A percentile compares a stretch with the other conserved stretches of the same genome.
Evolutionary conservation across 345 rosid species (phyloP).

Genomic region (Physaria fendleri): DNA sequence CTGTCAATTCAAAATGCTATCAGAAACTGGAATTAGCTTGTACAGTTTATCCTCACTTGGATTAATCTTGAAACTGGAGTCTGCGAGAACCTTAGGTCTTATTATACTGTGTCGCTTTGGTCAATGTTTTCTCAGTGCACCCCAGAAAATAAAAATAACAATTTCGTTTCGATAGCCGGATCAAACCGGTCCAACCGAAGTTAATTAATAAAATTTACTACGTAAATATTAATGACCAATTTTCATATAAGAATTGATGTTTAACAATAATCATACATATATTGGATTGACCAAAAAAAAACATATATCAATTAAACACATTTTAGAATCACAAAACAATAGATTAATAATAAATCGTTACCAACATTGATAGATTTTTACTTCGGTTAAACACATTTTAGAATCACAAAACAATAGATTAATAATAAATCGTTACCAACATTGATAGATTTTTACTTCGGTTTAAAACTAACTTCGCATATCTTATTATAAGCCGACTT

Average conservation of each 20-base stretch:
- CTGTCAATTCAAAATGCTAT: conserved; percentile 13
- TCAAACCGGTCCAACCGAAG: not conserved
- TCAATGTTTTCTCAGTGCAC: not conserved
- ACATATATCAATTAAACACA: too few relatives aligned
- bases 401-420: not conserved
- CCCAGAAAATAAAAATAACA: not conserved
- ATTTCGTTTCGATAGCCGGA: not conserved
- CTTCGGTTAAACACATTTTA: not conserved
- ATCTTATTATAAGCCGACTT: not conserved
- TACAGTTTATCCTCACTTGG: not conserved
- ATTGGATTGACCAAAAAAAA: too few relatives aligned
- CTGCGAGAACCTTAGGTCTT: not conserved
- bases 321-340: not conserved
- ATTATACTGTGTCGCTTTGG: not conserved
- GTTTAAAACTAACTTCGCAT: not conserved
- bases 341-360: not conserved
- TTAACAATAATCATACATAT: not conserved
- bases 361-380: too few relatives aligned
- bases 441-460: not conserved
- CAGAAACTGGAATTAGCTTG: not conserved
- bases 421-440: not conserved
- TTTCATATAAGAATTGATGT: not conserved
- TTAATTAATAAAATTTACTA: not conserved
- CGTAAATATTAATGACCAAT: too few relatives aligned
- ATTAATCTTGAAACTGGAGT: not conserved